phyloP scores from a whole-genome alignment of 1,284 basidiomycete species.

The Hortiboletus rubellus region DNA sequence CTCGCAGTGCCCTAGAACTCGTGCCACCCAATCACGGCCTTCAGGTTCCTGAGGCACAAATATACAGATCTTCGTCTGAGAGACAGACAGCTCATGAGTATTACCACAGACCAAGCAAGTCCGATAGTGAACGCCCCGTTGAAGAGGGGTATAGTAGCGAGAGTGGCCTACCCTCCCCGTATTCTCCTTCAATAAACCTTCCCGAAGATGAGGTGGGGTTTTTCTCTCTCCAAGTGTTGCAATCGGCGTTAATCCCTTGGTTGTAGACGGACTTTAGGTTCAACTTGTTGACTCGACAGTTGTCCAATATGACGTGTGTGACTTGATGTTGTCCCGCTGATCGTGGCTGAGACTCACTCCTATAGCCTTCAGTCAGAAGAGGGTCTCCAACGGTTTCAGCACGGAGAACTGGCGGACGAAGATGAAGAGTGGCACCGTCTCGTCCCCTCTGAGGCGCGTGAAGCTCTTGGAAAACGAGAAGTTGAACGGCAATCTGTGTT shows the following conservation, averaged over 20 bases:
- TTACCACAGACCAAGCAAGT: constrained; percentile 44
- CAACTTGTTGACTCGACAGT: constrained; percentile 44
- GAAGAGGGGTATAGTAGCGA: constrained; percentile 15
- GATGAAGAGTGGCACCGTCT: constrained; percentile 79
- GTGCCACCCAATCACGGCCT: constrained; percentile 39
- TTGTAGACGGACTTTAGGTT: constrained; percentile 34
- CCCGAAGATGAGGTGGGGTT: constrained; percentile 31
- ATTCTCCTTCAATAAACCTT: constrained; percentile 24
- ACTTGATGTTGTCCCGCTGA: constrained; percentile 18
- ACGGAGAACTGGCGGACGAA: constrained; percentile 53
- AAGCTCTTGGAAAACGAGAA: constrained; percentile 68
- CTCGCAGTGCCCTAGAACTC: constrained; percentile 42
- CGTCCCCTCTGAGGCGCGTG: constrained; percentile 65
- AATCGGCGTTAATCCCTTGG: background rate
- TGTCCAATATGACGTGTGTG: constrained; percentile 58
- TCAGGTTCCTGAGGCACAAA: constrained; percentile 47
- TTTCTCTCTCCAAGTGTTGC: background rate
- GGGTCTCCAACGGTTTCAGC: constrained; percentile 62
- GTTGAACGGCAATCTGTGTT: constrained; percentile 78
- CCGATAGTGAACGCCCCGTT: constrained; percentile 26
- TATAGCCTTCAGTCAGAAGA: constrained; percentile 61
- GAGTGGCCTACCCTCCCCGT: constrained; percentile 22
- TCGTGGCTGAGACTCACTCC: constrained; percentile 10
- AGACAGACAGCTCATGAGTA: constrained; percentile 39
- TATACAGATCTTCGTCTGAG: constrained; percentile 52